A percentile compares a stretch with the other conserved stretches of the same genome.
Conservation (phyloP, 2,329 filamentous ascomycete species). For the Leptographium radiaticola region DNA sequence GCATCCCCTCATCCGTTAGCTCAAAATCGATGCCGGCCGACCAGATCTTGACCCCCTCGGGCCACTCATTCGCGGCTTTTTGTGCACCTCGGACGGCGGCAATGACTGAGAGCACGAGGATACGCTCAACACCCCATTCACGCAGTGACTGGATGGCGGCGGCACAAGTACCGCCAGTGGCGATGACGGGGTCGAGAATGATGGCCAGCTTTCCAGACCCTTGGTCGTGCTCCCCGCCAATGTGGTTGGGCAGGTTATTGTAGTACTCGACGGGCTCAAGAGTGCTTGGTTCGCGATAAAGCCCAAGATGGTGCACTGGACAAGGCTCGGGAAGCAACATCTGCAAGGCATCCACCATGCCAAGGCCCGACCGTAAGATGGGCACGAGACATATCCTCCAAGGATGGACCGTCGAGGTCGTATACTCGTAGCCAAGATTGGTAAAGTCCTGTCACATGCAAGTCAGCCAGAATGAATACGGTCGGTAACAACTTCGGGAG, state of each 20-base stretch:
- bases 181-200: conserved; percentile 83
- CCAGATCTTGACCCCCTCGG: conserved; percentile 66
- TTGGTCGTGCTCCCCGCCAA: conserved; percentile 24
- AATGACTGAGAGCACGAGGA: conserved; percentile 65
- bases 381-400: conserved; percentile 68
- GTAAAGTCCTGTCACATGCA: conserved; percentile 49
- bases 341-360: conserved; percentile 81
- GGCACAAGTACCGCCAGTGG: conserved; percentile 78
- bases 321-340: conserved; percentile 68
- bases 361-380: conserved; percentile 82
- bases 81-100: conserved; percentile 58
- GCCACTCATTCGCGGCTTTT: conserved; percentile 65
- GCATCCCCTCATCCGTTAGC: conserved; percentile 72
- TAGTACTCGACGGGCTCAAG: conserved; percentile 93
- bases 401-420: conserved; percentile 49
- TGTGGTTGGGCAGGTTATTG: conserved; percentile 82
- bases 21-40: conserved; percentile 65
- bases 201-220: conserved; percentile 51
- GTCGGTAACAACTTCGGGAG: neutral
- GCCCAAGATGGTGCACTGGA: conserved; percentile 82
- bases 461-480: neutral
- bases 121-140: conserved; percentile 80
- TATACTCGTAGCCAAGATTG: conserved; percentile 65
- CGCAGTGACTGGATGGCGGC: conserved; percentile 80
- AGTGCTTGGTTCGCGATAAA: conserved; percentile 81